Base-by-base conservation (phyloP, 2,329 filamentous ascomycete genomes). In the Arthrobotrys entomopaga region DNA sequence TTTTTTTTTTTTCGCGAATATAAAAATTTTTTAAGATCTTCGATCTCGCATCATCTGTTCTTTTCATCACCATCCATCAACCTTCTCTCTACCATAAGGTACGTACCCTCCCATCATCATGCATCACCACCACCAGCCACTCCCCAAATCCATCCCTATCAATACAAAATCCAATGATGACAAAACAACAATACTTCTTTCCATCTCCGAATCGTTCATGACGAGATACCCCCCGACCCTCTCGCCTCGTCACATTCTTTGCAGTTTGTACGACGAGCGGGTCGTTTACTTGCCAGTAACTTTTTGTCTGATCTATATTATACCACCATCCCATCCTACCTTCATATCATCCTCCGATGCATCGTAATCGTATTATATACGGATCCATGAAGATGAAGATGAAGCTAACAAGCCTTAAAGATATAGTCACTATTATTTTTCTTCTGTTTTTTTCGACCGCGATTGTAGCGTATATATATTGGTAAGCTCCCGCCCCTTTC, bases 141-240 rank as follows among this genome's bases (percentile, higher is more conserved):
- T 11, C 42, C 13, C 22, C 22, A 8, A 46, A n/a, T 15, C 10
- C 29, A 24, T 22, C 13, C 26, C 8, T 43, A 24, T 16, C 46
- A 24, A 20, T 15, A 40, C 43, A 42, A n/a, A n/a, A 15, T 54
- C 52, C 65, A 38, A 75, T 75, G 71, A 75, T 75, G 71, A 75
- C 63, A 75, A 63, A 46, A 50, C 13, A 24, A 19, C 26, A 26
- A 77, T 56, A 64, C 77, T 79, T 79, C 78, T 79, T 79, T 79
- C 78, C 78, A 76, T 77, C 75, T 78, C 78, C 70, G 75, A 79
- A 76, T 78, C 78, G 78, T 77, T 71, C 78, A 77, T 79, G 78
- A 78, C 77, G 78, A 79, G 74, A 71, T 71, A 76, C 34, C 38
- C 38, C 53, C 34, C 69, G 69, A 66, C 60, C 52, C 59, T 40